Base-by-base conservation (phyloP, 2,329 filamentous ascomycete genomes). In the Botrytis aclada region DNA sequence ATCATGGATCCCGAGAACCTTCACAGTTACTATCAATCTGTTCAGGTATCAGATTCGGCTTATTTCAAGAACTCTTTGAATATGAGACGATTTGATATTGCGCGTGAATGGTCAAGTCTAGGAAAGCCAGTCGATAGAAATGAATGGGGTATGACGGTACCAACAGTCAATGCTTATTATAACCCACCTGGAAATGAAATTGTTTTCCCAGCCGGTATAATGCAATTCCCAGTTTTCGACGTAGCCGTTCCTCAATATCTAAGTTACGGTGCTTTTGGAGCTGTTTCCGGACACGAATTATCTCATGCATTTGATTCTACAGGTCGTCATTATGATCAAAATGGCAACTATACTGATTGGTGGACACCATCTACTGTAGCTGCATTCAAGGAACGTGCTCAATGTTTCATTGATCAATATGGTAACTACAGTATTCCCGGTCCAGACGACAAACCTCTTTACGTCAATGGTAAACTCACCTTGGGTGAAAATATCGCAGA, bases 401-500 rank as follows among this genome's bases (percentile, higher is more conserved):
- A 90, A 74, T 93, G 91, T 80, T 92, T 93, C 74, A 83, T 92
- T 3, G 83, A 91, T n/a, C 89, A 93, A 81, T 93, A 91, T 79
- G 81, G 82, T 73, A 86, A 90, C 47, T 91, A 87, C 78, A 88
- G 86, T 0, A 84, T 92, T 20, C 83, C 84, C 0, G 88, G 86
- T 0, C 84, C 87, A 18, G 85, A 90, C 54, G 87, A 84, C 1
- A 86, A 88, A 74, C 83, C 85, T 6, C 82, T 91, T 0, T 86
- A 89, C 74, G 86, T 92, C 72, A 89, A 91, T 73, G 91, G 90
- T 16, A 83, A 83, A 37, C 83, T 89, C 22, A 93, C 90, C 0
- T 82, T 92, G 2, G 88, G 88, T 32, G 91, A 93, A 82, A 93
- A 93, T 78, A 90, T 93, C 78, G 90, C 90, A 1, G 91, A 93